Percentiles rank a stretch among this genome's conserved stretches.
Conservation (phyloP, 129 eudicot genomes). For the Gnaphalium uliginosum region DNA sequence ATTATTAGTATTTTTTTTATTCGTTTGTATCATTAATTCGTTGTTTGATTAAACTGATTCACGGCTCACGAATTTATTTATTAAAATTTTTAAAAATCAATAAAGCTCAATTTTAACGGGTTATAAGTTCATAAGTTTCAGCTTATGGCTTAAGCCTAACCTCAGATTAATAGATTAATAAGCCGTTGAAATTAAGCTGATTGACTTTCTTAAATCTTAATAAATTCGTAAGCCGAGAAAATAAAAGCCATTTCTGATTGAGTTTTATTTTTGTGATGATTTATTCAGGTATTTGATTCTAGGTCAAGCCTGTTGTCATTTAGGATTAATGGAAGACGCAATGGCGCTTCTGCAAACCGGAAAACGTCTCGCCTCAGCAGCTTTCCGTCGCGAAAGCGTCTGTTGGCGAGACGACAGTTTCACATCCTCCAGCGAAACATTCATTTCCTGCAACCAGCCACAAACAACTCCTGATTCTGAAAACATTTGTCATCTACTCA, state of each 20-base stretch:
- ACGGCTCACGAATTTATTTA: no score
- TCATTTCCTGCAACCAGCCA: constrained; percentile 28
- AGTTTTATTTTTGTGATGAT: background rate
- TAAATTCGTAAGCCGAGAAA: no score
- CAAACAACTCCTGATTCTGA: constrained; percentile 57
- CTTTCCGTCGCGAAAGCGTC: constrained; percentile 78
- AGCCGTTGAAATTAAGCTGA: no score
- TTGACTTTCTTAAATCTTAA: no score
- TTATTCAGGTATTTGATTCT: constrained; percentile 69
- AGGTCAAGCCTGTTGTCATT: constrained; percentile 90
- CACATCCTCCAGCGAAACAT: constrained; percentile 39
- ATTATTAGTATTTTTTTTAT: background rate
- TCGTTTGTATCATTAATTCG: no score
- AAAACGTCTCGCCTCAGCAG: constrained; percentile 87
- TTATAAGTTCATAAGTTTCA: no score
- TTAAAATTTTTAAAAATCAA: no score
- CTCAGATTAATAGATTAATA: no score
- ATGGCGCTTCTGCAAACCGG: constrained; percentile 87
- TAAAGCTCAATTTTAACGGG: no score
- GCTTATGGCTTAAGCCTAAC: no score
- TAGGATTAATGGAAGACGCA: constrained; percentile 91
- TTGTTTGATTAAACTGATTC: no score
- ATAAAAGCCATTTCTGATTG: constrained; percentile 4
- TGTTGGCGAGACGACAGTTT: constrained; percentile 81
- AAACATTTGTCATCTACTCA: constrained; percentile 52